phyloP scores from a whole-genome alignment of 768 basidiomycete species.

The Trametopsis cervina region DNA sequence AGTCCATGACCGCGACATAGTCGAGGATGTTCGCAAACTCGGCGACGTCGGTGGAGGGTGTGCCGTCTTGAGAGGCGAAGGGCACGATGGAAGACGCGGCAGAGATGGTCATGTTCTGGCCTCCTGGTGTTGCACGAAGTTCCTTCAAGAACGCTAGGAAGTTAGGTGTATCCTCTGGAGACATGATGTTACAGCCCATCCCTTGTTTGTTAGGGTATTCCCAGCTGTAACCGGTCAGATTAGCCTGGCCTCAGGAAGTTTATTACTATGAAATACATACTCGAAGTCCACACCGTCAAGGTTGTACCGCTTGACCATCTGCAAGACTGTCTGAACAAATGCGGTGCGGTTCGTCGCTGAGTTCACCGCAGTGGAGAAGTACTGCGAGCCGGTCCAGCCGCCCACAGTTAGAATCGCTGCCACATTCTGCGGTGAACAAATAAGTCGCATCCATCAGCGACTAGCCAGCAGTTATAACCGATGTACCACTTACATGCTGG shows the following conservation, averaged over 20 bases:
- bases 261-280: slow-evolving; percentile 2
- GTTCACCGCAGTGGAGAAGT: slow-evolving; percentile 55
- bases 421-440: slow-evolving; percentile 38
- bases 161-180: slow-evolving; percentile 58
- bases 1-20: slow-evolving; percentile 63
- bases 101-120: slow-evolving; percentile 49
- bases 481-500: slow-evolving; percentile 22
- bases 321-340: slow-evolving; percentile 52
- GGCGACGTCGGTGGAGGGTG: slow-evolving; percentile 61
- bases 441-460: too few relatives aligned
- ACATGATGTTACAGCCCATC: slow-evolving; percentile 61
- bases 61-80: slow-evolving; percentile 41
- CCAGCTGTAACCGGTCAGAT: slow-evolving; percentile 61
- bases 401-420: slow-evolving; percentile 58
- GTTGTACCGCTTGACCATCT: slow-evolving; percentile 39
- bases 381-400: slow-evolving; percentile 61
- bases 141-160: slow-evolving; percentile 70
- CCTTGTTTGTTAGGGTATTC: slow-evolving; percentile 73
- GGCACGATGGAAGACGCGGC: slow-evolving; percentile 43
- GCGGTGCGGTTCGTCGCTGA: slow-evolving; percentile 48
- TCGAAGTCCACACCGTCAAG: slow-evolving; percentile 13
- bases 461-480: background rate
- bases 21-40: slow-evolving; percentile 66
- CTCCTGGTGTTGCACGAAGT: slow-evolving; percentile 40
- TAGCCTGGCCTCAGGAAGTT: slow-evolving; percentile 49